A percentile compares a stretch with the other conserved stretches of the same genome.
Conservation (phyloP, 176 grass and related monocot genomes). For the Hyparrhenia diplandra region DNA sequence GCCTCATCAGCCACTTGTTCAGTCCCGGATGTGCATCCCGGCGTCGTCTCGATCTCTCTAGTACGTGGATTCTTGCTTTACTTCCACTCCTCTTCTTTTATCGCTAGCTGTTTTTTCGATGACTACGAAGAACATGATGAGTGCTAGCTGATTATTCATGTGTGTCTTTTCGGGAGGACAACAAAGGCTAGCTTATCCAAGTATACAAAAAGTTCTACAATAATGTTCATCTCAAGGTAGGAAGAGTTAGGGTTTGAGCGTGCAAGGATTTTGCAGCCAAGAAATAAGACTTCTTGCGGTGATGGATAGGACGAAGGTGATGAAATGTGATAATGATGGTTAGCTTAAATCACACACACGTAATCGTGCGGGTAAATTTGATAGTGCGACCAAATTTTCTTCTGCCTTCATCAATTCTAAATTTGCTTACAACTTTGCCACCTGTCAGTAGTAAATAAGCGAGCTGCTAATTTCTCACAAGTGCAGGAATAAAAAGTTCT, state of each 20-base stretch:
- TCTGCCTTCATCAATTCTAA: neutral
- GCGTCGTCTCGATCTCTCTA: too few species aligned
- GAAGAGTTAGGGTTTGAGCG: slow-evolving; percentile 13
- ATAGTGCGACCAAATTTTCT: neutral
- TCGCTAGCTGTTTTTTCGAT: neutral
- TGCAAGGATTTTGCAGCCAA: neutral
- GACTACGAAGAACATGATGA: neutral
- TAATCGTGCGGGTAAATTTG: neutral
- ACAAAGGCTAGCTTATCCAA: neutral
- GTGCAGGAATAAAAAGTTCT: too few species aligned
- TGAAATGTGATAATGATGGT: neutral
- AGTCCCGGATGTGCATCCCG: neutral
- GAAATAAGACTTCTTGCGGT: neutral
- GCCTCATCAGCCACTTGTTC: slow-evolving; percentile 16
- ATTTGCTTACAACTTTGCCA: neutral
- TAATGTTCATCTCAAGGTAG: slow-evolving; percentile 8
- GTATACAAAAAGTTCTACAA: neutral
- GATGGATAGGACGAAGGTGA: neutral
- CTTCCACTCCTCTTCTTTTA: slow-evolving; percentile 27
- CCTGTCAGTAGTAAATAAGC: neutral
- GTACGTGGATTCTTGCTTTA: slow-evolving; percentile 32
- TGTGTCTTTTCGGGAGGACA: slow-evolving; percentile 14
- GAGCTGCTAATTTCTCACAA: too few species aligned
- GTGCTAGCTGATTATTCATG: slow-evolving; percentile 6
- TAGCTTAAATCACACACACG: neutral